Conservation (phyloP, 2,329 filamentous ascomycete species). For the Trichoderma sp. region DNA sequence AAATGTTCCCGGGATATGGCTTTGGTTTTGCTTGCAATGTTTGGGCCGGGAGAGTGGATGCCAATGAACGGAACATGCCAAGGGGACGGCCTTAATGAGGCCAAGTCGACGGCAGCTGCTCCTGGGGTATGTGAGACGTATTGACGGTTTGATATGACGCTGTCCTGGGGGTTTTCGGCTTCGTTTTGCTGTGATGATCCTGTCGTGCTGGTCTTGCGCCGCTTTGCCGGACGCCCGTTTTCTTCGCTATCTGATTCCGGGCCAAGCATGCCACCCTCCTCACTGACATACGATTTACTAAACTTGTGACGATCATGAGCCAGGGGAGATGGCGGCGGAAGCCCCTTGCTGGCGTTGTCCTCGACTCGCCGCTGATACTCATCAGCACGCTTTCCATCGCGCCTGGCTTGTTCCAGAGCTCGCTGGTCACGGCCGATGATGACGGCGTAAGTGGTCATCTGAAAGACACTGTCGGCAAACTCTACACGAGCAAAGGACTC, state of each 20-base stretch:
- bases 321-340: slow-evolving; percentile 54
- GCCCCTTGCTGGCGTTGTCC: slow-evolving; percentile 49
- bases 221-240: slow-evolving; percentile 47
- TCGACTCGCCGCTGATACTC: slow-evolving; percentile 47
- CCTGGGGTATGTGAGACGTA: slow-evolving; percentile 62
- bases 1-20: slow-evolving; percentile 74
- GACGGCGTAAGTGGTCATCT: slow-evolving; percentile 74
- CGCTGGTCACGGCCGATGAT: slow-evolving; percentile 71
- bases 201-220: slow-evolving; percentile 48
- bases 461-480: slow-evolving; percentile 75
- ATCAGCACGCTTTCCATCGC: slow-evolving; percentile 51
- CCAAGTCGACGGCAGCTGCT: slow-evolving; percentile 60
- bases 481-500: slow-evolving; percentile 63
- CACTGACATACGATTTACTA: slow-evolving; percentile 67
- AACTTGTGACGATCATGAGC: slow-evolving; percentile 55
- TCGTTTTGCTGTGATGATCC: slow-evolving; percentile 45
- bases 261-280: slow-evolving; percentile 68
- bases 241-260: slow-evolving; percentile 61
- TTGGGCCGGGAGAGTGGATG: slow-evolving; percentile 68
- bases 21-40: slow-evolving; percentile 65
- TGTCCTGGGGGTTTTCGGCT: slow-evolving; percentile 46
- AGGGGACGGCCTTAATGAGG: slow-evolving; percentile 60
- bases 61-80: slow-evolving; percentile 66
- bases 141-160: slow-evolving; percentile 58
- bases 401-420: slow-evolving; percentile 56